Evolutionary conservation across 371 early-diverging fungal species (phyloP), one percentile per base, ranked within the genome.

Genomic region (Ordospora colligata): DNA sequence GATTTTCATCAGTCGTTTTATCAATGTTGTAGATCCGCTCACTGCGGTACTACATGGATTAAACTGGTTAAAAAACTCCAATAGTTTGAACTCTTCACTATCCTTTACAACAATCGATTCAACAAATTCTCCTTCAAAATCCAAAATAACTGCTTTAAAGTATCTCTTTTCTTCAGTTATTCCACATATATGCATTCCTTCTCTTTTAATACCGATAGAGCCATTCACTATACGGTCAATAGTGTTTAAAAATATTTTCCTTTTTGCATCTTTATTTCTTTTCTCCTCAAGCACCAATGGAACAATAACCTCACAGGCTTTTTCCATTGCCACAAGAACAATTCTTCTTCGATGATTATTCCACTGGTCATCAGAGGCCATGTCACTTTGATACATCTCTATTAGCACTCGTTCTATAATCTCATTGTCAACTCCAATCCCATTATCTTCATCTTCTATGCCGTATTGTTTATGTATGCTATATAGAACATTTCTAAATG

Each of bases 191-290:
- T 58, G 14, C 32, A 37, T 58, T 11, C 58, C 70, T 6, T 62
- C 45, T 22, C 58, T 10, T 17, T 43, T 58, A 5, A 70, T 58
- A 19, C 42, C 27, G 23, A 70, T 45, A 4, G 32, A 44, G 7
- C 70, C 70, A 58, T 70, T 70, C 12, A 54, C 53, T 44, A 70
- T 54, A 53, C 70, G 32, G 23, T 70, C 70, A 58, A 70, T 25
- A 46, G 40, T 19, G 3, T 58, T 44, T 8, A 23, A 7, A 65
- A 65, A 65, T 19, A 65, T 9, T 14, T 8, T 14, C 21, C 23
- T 65, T 21, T 65, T 44, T 14, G 5, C 25, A 0, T 43, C 47
- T 17, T 45, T 22, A 4, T 17, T 12, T 4, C 14, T 14, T 21
- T 17, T 46, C 19, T 46, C 23, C 23, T 65, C 21, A 65, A 65